These are phyloP conservation scores for Pontederia paniculata DNA, from an alignment of 176 grass and related monocot species.

Conservation along the genomic window DNA sequence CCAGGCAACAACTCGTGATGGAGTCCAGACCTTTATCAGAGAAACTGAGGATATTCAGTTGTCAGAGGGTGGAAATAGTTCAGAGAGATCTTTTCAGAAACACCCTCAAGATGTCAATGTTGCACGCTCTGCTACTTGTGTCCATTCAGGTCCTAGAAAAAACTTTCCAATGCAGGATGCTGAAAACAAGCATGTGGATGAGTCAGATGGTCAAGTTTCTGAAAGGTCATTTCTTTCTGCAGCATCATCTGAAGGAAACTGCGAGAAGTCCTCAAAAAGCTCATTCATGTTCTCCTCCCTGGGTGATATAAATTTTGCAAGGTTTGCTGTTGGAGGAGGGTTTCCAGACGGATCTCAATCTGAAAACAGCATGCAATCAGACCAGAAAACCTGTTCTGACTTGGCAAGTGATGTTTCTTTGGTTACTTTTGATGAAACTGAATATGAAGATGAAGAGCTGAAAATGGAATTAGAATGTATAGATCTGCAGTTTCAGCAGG, in stretches of 20 bases:
- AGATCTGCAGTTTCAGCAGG: conserved; percentile 4
- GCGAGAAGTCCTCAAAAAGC: conserved; percentile 12
- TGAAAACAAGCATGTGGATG: background rate
- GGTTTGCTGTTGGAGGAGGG: background rate
- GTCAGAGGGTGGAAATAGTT: conserved; percentile 2
- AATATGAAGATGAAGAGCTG: conserved; percentile 3
- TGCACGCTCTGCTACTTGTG: too few species aligned
- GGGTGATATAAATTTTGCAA: background rate
- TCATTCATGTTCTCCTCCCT: background rate
- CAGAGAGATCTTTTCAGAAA: background rate
- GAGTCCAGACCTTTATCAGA: background rate
- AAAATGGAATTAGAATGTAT: conserved; percentile 3
- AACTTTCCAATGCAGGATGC: background rate
- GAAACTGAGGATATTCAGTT: conserved; percentile 3
- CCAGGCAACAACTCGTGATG: too few species aligned
- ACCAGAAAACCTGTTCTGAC: background rate
- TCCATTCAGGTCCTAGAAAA: background rate
- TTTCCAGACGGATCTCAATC: background rate
- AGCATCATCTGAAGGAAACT: conserved; percentile 9
- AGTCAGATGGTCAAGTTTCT: background rate
- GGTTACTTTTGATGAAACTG: conserved; percentile 1
- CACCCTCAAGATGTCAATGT: conserved; percentile 9
- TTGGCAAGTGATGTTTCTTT: conserved; percentile 2
- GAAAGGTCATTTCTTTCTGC: conserved; percentile 9
- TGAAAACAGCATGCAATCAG: background rate